A percentile compares a stretch with the other conserved stretches of the same genome.
Evolutionary conservation across 2,329 filamentous ascomycete species (phyloP).

Genomic region (Aspergillus japonicus): DNA sequence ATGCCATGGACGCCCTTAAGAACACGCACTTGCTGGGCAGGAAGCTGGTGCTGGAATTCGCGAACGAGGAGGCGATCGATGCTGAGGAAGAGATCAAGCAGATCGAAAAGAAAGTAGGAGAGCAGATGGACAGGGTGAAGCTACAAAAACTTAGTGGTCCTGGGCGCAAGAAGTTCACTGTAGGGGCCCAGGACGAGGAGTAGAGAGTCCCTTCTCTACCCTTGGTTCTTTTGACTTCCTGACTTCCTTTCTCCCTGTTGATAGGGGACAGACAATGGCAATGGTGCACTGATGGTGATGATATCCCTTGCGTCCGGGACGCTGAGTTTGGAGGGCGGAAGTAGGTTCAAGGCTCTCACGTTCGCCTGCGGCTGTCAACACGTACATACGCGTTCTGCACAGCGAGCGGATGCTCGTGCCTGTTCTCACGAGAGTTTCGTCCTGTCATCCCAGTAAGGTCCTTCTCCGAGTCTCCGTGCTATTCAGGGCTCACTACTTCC

Average conservation of each 20-base stretch:
- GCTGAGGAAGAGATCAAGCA: constrained; percentile 94
- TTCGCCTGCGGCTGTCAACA: constrained; percentile 36
- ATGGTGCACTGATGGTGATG: constrained; percentile 22
- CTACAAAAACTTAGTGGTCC: constrained; percentile 82
- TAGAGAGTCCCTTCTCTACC: constrained; percentile 29
- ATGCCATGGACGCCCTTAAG: constrained; percentile 84
- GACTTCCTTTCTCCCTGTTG: constrained; percentile 29
- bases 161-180: constrained; percentile 82
- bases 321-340: constrained; percentile 24
- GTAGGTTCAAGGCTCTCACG: constrained; percentile 28
- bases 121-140: constrained; percentile 86
- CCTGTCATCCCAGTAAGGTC: constrained; percentile 22
- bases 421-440: constrained; percentile 16
- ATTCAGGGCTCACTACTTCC: constrained; percentile 17
- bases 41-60: constrained; percentile 86
- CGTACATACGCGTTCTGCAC: constrained; percentile 28
- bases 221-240: background rate
- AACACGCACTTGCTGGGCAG: constrained; percentile 93
- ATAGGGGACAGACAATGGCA: constrained; percentile 28
- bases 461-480: constrained; percentile 10
- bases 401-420: constrained; percentile 28
- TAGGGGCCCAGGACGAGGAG: constrained; percentile 64
- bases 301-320: constrained; percentile 34
- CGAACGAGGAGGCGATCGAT: constrained; percentile 82
- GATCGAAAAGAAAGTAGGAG: constrained; percentile 93